Percentiles rank a stretch among this genome's conserved stretches.
phyloP scores from a whole-genome alignment of 352 stramenopile genomes.

The Phytophthora melonis region DNA sequence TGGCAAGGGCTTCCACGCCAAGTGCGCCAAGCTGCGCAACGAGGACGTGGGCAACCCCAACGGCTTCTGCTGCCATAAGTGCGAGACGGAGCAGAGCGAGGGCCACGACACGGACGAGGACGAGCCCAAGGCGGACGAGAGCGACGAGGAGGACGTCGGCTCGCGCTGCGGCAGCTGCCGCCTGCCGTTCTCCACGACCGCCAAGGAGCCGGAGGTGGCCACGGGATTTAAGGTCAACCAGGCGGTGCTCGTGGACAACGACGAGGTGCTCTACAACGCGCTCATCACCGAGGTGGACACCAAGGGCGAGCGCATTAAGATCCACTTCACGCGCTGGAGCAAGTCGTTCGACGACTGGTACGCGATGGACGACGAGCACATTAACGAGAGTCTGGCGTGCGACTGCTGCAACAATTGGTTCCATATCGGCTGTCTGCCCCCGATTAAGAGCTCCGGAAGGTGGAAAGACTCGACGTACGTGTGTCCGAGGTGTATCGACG shows the following conservation, averaged over 20 bases:
- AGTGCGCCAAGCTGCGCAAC: conserved; percentile 61
- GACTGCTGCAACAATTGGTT: conserved; percentile 92
- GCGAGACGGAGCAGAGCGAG: conserved; percentile 72
- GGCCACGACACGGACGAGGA: conserved; percentile 62
- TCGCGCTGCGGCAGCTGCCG: conserved; percentile 75
- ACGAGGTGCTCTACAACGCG: conserved; percentile 89
- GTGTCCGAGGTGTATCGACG: conserved; percentile 80
- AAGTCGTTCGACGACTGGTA: conserved; percentile 93
- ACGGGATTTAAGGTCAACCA: conserved; percentile 82
- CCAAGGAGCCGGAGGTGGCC: conserved; percentile 32
- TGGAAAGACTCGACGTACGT: conserved; percentile 91
- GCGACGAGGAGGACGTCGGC: conserved; percentile 62
- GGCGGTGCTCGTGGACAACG: conserved; percentile 86
- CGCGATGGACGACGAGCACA: conserved; percentile 89
- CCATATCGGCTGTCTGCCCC: conserved; percentile 85
- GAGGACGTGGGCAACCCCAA: conserved; percentile 65
- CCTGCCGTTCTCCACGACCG: conserved; percentile 58
- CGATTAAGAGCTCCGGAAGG: conserved; percentile 85
- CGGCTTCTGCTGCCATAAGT: conserved; percentile 82
- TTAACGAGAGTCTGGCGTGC: conserved; percentile 90
- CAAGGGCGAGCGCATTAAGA: conserved; percentile 80
- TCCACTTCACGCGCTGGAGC: conserved; percentile 88
- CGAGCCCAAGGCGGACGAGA: conserved; percentile 41
- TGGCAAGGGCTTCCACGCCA: conserved; percentile 80
- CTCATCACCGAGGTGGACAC: conserved; percentile 86